A percentile compares a stretch with the other conserved stretches of the same genome.
These are phyloP conservation scores for Colletotrichum orchidophilum DNA, from an alignment of 2,329 filamentous ascomycete genomes.

Conservation along the genomic window DNA sequence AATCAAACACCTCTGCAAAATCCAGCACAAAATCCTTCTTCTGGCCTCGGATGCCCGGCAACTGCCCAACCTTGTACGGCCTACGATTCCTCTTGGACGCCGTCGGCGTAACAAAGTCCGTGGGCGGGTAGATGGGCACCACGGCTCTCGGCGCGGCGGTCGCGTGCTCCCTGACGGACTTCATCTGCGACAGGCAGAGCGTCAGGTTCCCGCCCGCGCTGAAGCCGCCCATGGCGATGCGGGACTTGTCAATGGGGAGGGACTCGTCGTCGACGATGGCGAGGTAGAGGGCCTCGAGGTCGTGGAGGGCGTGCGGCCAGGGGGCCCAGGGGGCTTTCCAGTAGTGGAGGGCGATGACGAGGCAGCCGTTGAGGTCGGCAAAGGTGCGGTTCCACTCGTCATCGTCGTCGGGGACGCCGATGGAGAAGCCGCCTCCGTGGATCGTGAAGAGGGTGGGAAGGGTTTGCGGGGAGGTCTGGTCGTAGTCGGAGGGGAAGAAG, in stretches of 20 bases:
- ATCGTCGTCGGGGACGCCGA: slow-evolving; percentile 54
- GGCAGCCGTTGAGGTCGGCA: slow-evolving; percentile 48
- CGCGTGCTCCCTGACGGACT: slow-evolving; percentile 41
- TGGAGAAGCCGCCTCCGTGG: slow-evolving; percentile 61
- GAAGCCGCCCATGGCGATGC: slow-evolving; percentile 57
- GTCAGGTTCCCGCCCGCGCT: slow-evolving; percentile 61
- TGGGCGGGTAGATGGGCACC: slow-evolving; percentile 53
- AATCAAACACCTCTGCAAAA: slow-evolving; percentile 42
- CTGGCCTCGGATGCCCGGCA: slow-evolving; percentile 34
- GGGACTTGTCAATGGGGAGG: slow-evolving; percentile 55
- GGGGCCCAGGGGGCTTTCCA: slow-evolving; percentile 52
- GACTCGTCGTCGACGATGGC: slow-evolving; percentile 52
- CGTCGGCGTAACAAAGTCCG: slow-evolving; percentile 44
- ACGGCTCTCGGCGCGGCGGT: slow-evolving; percentile 42
- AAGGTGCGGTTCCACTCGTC: slow-evolving; percentile 58
- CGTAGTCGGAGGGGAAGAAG: slow-evolving; percentile 50
- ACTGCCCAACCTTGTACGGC: slow-evolving; percentile 38
- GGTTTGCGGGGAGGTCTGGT: slow-evolving; percentile 39
- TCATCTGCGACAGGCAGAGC: slow-evolving; percentile 51
- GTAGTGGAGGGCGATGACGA: slow-evolving; percentile 61
- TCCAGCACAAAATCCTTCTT: slow-evolving; percentile 32
- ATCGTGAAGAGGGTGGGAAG: slow-evolving; percentile 58
- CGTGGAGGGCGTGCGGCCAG: slow-evolving; percentile 56
- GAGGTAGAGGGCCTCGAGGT: slow-evolving; percentile 54
- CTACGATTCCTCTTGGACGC: slow-evolving; percentile 38